These are phyloP conservation scores for Nicotiana undulata DNA, from an alignment of 257 asterid species.

Conservation along the genomic window DNA sequence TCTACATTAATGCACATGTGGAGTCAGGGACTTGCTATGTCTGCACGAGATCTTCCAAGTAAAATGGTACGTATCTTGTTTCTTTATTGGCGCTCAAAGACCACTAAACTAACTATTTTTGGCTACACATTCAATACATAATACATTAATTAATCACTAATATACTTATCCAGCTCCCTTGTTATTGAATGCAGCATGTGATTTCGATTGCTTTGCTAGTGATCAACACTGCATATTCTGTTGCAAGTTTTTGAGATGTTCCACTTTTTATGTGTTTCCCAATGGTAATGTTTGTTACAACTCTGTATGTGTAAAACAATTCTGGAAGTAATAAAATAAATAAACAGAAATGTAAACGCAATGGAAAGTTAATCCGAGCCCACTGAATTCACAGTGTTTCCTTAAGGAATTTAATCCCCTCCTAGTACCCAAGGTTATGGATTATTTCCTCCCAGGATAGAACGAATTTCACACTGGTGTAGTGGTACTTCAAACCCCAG, in stretches of 20 bases:
- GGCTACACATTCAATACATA: neutral
- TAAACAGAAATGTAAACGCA: too few relatives aligned
- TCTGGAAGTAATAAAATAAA: too few relatives aligned
- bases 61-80: neutral
- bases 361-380: too few relatives aligned
- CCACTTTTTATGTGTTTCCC: neutral
- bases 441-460: too few relatives aligned
- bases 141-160: neutral
- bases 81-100: neutral
- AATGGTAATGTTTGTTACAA: neutral
- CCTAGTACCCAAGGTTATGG: too few relatives aligned
- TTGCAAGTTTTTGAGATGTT: neutral
- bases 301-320: too few relatives aligned
- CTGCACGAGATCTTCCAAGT: neutral
- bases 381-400: too few relatives aligned
- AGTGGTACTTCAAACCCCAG: too few relatives aligned
- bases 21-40: neutral
- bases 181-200: neutral
- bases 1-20: neutral
- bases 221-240: neutral
- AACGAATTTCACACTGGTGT: too few relatives aligned
- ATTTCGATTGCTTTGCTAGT: neutral
- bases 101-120: neutral
- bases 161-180: neutral
- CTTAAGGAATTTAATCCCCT: too few relatives aligned